Percentiles rank a stretch among this genome's conserved stretches.
Conservation (phyloP, 2,329 filamentous ascomycete species). For the Colletotrichum gigasporum region DNA sequence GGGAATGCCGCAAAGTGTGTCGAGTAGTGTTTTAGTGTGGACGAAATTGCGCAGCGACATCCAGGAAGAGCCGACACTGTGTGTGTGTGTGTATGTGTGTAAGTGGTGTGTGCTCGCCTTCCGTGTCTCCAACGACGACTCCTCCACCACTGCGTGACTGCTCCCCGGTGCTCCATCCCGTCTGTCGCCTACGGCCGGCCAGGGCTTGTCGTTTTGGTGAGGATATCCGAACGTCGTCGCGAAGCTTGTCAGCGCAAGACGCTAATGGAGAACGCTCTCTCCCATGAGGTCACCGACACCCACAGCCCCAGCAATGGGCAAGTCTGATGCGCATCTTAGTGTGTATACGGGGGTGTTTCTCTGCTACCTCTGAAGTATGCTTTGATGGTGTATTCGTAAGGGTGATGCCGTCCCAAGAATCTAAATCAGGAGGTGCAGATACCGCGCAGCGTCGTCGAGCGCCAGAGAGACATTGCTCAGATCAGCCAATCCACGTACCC, state of each 20-base stretch:
- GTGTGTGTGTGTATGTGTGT: constrained; percentile 2
- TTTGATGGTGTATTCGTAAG: not conserved
- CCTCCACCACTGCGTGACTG: too few species aligned
- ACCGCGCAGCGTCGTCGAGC: not conserved
- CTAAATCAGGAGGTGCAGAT: not conserved
- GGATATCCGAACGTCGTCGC: not conserved
- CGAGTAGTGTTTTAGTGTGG: constrained; percentile 31
- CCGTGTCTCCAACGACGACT: not conserved
- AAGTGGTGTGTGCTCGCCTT: not conserved
- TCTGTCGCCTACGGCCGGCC: not conserved
- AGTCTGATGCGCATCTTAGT: not conserved
- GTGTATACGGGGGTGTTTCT: not conserved
- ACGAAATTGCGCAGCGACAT: constrained; percentile 15
- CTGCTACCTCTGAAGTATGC: not conserved
- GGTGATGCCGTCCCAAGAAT: constrained; percentile 1
- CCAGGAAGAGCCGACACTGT: constrained; percentile 22
- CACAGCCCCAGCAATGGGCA: constrained; percentile 14
- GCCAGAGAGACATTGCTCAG: not conserved
- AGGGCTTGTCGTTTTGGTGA: not conserved
- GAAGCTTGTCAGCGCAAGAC: constrained; percentile 3
- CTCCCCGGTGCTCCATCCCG: not conserved
- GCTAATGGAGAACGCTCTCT: not conserved
- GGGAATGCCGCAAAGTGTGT: constrained; percentile 30
- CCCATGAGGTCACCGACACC: constrained; percentile 15
- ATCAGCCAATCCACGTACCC: not conserved